Evolutionary conservation across 768 basidiomycete species (phyloP).

Genomic region (Boletus rubroflammeus): DNA sequence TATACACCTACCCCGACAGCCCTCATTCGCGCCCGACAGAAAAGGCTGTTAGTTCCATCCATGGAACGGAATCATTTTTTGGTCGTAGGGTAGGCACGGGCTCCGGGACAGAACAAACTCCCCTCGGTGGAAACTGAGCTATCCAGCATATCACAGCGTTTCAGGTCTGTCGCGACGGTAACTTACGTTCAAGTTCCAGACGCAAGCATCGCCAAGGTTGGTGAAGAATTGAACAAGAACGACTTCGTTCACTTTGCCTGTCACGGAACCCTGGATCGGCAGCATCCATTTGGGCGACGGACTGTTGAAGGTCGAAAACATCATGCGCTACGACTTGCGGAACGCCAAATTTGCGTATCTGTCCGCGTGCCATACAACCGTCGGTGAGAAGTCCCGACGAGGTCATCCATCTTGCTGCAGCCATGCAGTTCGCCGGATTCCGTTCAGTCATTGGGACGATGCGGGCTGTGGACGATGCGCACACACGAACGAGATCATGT

Average conservation of each 20-base stretch:
- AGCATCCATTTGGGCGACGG: not conserved
- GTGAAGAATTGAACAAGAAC: not conserved
- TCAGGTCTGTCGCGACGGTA: not conserved
- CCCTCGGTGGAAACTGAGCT: not conserved
- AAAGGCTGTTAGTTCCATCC: not conserved
- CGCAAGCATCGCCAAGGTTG: not conserved
- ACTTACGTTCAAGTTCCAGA: not conserved
- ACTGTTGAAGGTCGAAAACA: not conserved
- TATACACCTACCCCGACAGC: not conserved
- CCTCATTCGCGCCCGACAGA: not conserved
- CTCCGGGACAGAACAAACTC: not conserved
- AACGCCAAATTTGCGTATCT: too few species aligned
- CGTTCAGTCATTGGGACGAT: too few species aligned
- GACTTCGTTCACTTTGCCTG: not conserved
- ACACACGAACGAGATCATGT: too few species aligned
- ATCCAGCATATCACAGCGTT: not conserved
- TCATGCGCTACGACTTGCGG: too few species aligned
- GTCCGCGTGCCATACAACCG: too few species aligned
- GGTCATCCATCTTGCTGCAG: too few species aligned
- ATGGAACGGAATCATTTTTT: not conserved
- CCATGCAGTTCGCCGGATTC: too few species aligned
- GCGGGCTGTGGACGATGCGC: too few species aligned
- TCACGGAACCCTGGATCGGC: not conserved
- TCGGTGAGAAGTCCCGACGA: too few species aligned
- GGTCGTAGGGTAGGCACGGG: not conserved